A percentile compares a stretch with the other conserved stretches of the same genome.
Evolutionary conservation across 768 basidiomycete species (phyloP).

Genomic region (Rhodotorula babjevae): DNA sequence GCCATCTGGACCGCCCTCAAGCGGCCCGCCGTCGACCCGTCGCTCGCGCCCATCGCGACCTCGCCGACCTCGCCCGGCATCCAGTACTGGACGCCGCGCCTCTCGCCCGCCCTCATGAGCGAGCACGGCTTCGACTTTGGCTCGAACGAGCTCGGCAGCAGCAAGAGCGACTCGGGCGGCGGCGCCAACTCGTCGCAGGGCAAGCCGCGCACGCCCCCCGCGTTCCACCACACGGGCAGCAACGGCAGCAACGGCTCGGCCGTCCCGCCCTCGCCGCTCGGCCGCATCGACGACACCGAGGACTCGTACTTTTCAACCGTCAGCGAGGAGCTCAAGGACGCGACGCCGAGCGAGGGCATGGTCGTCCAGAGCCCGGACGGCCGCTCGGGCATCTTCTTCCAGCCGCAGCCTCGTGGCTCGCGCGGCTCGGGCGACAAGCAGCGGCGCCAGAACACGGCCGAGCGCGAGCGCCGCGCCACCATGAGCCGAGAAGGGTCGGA

Average conservation of each 20-base stretch:
- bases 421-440: constrained; percentile 14
- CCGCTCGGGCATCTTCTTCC: constrained; percentile 91
- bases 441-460: neutral
- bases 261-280: constrained; percentile 33
- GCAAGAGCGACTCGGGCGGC: neutral
- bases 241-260: neutral
- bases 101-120: constrained; percentile 45
- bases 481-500: neutral
- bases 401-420: constrained; percentile 53
- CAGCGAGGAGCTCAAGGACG: constrained; percentile 50
- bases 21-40: constrained; percentile 81
- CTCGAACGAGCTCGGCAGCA: neutral
- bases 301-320: constrained; percentile 37
- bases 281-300: constrained; percentile 22
- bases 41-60: constrained; percentile 90
- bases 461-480: constrained; percentile 2
- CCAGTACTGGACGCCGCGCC: constrained; percentile 48
- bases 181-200: constrained; percentile 12
- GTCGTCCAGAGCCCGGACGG: constrained; percentile 91
- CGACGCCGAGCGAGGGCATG: constrained; percentile 75
- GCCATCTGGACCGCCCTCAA: constrained; percentile 84
- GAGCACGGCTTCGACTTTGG: constrained; percentile 40
- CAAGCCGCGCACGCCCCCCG: constrained; percentile 35
- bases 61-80: constrained; percentile 74
- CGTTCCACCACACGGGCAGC: constrained; percentile 8